Conservation (phyloP, 495 filamentous ascomycete genomes). For the Clavariopsis aquatica region DNA sequence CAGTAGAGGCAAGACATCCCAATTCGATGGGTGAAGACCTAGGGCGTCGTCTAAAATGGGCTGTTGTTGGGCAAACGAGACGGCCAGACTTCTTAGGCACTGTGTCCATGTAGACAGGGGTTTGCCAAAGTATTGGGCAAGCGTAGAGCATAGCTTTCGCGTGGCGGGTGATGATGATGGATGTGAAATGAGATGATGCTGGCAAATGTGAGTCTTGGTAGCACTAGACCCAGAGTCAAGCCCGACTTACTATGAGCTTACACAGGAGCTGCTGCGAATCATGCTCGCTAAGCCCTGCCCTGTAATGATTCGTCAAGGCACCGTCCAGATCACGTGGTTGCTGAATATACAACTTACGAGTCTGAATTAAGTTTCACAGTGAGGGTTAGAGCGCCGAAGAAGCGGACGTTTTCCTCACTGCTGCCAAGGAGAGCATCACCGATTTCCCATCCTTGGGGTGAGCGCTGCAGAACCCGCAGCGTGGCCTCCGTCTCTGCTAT, state of each 20-base stretch:
- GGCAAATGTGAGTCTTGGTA: slow-evolving; percentile 1
- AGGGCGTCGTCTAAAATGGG: slow-evolving; percentile 52
- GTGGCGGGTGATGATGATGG: slow-evolving; percentile 58
- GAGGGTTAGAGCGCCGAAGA: slow-evolving; percentile 93
- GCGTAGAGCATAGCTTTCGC: slow-evolving; percentile 79
- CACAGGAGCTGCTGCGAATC: slow-evolving; percentile 65
- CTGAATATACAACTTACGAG: slow-evolving; percentile 53
- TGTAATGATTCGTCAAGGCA: slow-evolving; percentile 42
- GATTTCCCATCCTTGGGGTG: slow-evolving; percentile 79
- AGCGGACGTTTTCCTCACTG: slow-evolving; percentile 70
- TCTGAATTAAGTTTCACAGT: slow-evolving; percentile 89
- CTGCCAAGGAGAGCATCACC: slow-evolving; percentile 70
- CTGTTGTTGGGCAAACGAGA: slow-evolving; percentile 59
- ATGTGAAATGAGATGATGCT: slow-evolving; percentile 29
- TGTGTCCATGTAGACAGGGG: slow-evolving; percentile 67
- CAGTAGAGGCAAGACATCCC: slow-evolving; percentile 57
- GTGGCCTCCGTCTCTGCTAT: slow-evolving; percentile 71
- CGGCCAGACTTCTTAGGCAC: slow-evolving; percentile 68
- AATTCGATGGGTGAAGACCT: slow-evolving; percentile 53
- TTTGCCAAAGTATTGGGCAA: slow-evolving; percentile 77
- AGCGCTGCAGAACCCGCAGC: slow-evolving; percentile 75
- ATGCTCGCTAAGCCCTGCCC: slow-evolving; percentile 61
- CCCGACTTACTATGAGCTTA: slow-evolving; percentile 66
- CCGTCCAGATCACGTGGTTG: background rate
- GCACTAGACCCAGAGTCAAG: no score